phyloP scores from a whole-genome alignment of 2,329 filamentous ascomycete genomes.

The Fusarium sp. region DNA sequence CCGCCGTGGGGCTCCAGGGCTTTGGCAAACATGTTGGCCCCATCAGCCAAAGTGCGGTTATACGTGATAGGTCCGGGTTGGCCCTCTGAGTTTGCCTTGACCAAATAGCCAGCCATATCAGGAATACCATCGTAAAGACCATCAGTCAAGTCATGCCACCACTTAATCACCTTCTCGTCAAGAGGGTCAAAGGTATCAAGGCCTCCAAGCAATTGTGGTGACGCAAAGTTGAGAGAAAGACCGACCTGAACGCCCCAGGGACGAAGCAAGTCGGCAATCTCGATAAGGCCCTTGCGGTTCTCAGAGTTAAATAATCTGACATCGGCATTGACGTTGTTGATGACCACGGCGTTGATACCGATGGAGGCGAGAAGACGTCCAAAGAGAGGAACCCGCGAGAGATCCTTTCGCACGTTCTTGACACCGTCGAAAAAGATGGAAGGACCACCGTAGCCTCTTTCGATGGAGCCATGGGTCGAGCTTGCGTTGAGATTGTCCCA shows the following conservation, averaged over 20 bases:
- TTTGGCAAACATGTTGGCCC: conserved; percentile 63
- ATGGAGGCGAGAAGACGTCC: conserved; percentile 73
- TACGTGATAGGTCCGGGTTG: conserved; percentile 76
- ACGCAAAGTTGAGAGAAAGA: conserved; percentile 74
- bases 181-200: conserved; percentile 73
- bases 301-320: conserved; percentile 59
- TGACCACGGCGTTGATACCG: conserved; percentile 70
- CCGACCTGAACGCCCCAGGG: conserved; percentile 74
- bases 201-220: conserved; percentile 65
- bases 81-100: conserved; percentile 78
- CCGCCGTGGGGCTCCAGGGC: conserved; percentile 67
- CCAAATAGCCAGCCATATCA: conserved; percentile 73
- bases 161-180: conserved; percentile 65
- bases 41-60: conserved; percentile 69
- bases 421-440: conserved; percentile 73
- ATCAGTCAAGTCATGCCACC: conserved; percentile 69
- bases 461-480: conserved; percentile 61
- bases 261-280: conserved; percentile 71
- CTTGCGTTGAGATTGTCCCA: conserved; percentile 74
- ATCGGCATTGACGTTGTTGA: conserved; percentile 80
- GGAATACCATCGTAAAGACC: conserved; percentile 69
- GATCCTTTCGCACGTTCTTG: conserved; percentile 62
- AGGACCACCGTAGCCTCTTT: conserved; percentile 72
- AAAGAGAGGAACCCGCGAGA: conserved; percentile 68
- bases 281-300: conserved; percentile 69